Base-by-base conservation (phyloP, 2,329 filamentous ascomycete genomes). In the Fusarium austroafricanum region DNA sequence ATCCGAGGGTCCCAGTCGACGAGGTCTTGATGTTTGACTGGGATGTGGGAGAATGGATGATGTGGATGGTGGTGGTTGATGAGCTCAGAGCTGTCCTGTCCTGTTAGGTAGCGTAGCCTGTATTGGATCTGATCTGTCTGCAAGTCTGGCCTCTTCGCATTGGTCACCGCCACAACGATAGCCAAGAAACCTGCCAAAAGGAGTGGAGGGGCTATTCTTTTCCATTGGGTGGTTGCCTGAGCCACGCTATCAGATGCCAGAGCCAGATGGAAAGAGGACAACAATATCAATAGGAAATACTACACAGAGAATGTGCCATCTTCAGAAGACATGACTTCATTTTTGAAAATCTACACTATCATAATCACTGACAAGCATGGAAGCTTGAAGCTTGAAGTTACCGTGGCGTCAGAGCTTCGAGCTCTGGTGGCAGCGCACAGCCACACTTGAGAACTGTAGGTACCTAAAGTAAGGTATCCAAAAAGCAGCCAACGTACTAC, bases 121-220 rank as follows among this genome's bases (percentile, higher is more conserved):
- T 59, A 18, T 35, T 33, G 29, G 29, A 33, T 33, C 31, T n/a
- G 33, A 35, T 50, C 23, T 42, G 35, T 43, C 47, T 51, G 47
- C 49, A 52, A 59, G 56, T 74, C 72, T 74, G 72, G 72, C 72
- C 72, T 74, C 71, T 74, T 74, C 71, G 55, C 64, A 68, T 62
- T 67, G 67, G 70, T 56, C 72, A 74, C 72, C 68, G 72, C 72
- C 72, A 73, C 71, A 73, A 51, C 61, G 58, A 43, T 42, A 51
- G 70, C 66, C 71, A 72, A 71, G 65, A 54, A 69, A 67, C 55
- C 44, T 57, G 35, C 43, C 51, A 61, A 65, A 68, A 67, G 6
- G n/a, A n/a, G n/a, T n/a, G 69, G 71, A 71, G 71, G 70, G 71
- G 71, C 67, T 64, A 54, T 26, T 56, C 55, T 65, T 42, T 57